These are phyloP conservation scores for Acacia acuminata DNA, from an alignment of 306 rosid species.

Conservation along the genomic window DNA sequence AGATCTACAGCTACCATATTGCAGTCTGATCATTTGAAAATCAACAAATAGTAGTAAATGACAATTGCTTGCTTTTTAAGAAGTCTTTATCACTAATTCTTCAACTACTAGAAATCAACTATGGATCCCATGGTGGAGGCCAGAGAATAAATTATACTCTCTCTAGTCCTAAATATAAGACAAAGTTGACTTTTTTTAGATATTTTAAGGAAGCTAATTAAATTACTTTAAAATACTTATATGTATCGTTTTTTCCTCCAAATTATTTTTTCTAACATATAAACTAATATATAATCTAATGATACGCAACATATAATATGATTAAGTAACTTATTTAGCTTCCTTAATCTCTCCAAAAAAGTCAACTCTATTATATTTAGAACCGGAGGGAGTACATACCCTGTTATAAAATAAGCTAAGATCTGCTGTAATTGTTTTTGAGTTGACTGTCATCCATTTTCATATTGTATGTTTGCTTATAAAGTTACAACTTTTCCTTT, in stretches of 20 bases:
- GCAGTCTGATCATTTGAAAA: constrained; percentile 54
- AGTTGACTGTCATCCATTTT: constrained; percentile 9
- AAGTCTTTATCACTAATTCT: constrained; percentile 48
- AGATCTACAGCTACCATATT: constrained; percentile 20
- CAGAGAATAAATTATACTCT: neutral
- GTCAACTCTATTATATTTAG: no score
- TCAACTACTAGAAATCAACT: neutral
- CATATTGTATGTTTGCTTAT: constrained; percentile 13
- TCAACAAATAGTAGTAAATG: constrained; percentile 40
- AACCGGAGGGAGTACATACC: no score
- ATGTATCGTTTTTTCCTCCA: no score
- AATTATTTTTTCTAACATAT: no score
- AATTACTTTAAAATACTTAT: no score
- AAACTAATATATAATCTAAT: no score
- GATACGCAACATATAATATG: no score
- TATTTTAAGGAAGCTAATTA: no score
- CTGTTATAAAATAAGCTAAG: neutral
- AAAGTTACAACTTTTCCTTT: neutral
- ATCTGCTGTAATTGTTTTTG: neutral
- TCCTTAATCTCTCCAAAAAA: no score
- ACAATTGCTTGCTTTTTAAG: constrained; percentile 52
- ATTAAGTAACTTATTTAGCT: no score
- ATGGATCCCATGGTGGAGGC: neutral
- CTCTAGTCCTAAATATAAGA: no score
- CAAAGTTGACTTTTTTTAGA: no score